Evolutionary conservation across 2,329 filamentous ascomycete species (phyloP).

Genomic region (Aspergillus flavus): DNA sequence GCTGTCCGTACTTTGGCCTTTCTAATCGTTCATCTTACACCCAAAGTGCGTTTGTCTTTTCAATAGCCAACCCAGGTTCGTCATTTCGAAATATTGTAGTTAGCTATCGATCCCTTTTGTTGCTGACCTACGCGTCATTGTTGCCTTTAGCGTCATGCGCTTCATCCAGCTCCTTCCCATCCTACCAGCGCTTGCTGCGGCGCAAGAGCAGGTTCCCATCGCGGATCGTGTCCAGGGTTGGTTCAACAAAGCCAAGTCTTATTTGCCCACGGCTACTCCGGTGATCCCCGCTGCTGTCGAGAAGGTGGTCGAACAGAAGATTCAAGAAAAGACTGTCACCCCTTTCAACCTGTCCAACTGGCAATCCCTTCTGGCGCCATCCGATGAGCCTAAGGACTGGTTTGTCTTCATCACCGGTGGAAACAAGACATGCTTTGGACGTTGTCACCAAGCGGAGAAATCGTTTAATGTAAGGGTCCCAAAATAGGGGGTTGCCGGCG

Average conservation of each 20-base stretch:
- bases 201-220: conserved; percentile 61
- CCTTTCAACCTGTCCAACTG: conserved; percentile 60
- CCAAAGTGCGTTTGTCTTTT: conserved; percentile 25
- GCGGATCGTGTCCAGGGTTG: conserved; percentile 48
- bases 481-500: conserved; percentile 8
- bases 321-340: conserved; percentile 55
- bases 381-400: conserved; percentile 54
- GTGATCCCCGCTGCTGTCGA: conserved; percentile 35
- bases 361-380: conserved; percentile 53
- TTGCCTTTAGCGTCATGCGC: conserved; percentile 50
- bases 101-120: conserved; percentile 6
- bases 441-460: conserved; percentile 57
- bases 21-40: conserved; percentile 9
- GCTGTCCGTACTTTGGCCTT: conserved; percentile 29
- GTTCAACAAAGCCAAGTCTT: conserved; percentile 57
- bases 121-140: conserved; percentile 24
- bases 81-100: conserved; percentile 10
- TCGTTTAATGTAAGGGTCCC: conserved; percentile 51
- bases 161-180: conserved; percentile 54
- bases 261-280: conserved; percentile 53
- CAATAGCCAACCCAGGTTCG: conserved; percentile 22
- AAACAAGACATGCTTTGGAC: conserved; percentile 66
- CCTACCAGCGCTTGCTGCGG: conserved; percentile 53
- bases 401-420: conserved; percentile 64
- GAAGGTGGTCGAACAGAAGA: conserved; percentile 50